Evolutionary conservation across 306 rosid genomes (phyloP).

Genomic region (Cicer chorassanicum): DNA sequence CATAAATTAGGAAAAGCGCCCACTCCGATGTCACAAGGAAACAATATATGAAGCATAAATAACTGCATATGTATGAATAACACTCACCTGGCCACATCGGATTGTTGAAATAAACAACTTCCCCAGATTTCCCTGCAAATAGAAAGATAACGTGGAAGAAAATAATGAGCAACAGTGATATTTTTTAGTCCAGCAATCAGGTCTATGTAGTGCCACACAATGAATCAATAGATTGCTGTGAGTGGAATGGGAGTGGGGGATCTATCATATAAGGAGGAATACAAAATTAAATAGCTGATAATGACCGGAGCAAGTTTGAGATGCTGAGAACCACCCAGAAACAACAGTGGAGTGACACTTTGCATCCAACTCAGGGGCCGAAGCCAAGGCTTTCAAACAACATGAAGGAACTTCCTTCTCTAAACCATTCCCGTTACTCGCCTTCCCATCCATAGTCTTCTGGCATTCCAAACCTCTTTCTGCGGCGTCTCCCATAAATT

Average conservation of each 20-base stretch:
- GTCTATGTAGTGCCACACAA: background rate
- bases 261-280: background rate
- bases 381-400: constrained; percentile 87
- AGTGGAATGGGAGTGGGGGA: background rate
- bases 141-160: background rate
- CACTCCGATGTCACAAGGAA: constrained; percentile 22
- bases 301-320: constrained; percentile 80
- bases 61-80: constrained; percentile 1
- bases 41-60: constrained; percentile 10
- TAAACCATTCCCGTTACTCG: constrained; percentile 62
- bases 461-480: constrained; percentile 99
- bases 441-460: constrained; percentile 99
- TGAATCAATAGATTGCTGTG: background rate
- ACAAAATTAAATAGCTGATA: constrained; percentile 46
- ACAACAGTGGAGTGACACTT: constrained; percentile 92
- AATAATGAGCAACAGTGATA: too few relatives aligned
- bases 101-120: constrained; percentile 78
- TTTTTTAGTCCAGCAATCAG: too few relatives aligned
- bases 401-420: constrained; percentile 81
- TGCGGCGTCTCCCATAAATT: constrained; percentile 82
- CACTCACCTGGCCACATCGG: constrained; percentile 98
- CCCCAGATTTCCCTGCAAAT: constrained; percentile 59
- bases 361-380: constrained; percentile 74
- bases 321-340: constrained; percentile 98
- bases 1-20: constrained; percentile 7